Evolutionary conservation across 306 rosid species (phyloP).

Genomic region (Geum urbanum): DNA sequence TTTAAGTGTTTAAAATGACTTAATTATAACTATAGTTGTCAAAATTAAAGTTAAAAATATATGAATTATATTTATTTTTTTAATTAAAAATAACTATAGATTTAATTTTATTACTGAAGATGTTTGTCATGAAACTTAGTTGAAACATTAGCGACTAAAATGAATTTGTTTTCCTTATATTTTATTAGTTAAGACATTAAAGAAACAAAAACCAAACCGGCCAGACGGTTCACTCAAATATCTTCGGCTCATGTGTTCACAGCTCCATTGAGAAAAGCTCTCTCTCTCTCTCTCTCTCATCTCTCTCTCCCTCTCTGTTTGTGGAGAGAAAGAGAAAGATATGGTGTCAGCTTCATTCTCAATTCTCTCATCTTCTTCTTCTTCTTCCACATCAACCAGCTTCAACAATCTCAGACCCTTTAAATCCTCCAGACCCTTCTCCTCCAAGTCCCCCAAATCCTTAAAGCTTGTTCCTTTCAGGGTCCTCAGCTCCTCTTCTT

Average conservation of each 20-base stretch:
- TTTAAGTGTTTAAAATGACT: too few species aligned
- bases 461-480: constrained; percentile 23
- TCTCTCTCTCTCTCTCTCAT: constrained; percentile 25
- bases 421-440: constrained; percentile 21
- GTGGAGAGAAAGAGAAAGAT: constrained; percentile 11
- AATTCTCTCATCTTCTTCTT: constrained; percentile 39
- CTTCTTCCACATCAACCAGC: constrained; percentile 34
- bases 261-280: constrained; percentile 12
- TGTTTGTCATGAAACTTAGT: too few species aligned
- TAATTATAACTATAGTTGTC: too few species aligned
- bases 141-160: too few species aligned
- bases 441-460: constrained; percentile 25
- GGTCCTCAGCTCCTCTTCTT: constrained; percentile 23
- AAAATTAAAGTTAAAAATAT: too few species aligned
- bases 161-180: too few species aligned
- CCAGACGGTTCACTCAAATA: neutral
- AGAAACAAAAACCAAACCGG: neutral
- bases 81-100: too few species aligned
- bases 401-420: constrained; percentile 32
- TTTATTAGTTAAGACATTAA: neutral
- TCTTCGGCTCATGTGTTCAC: neutral
- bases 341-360: constrained; percentile 58
- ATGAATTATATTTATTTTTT: too few species aligned
- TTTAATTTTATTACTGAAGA: too few species aligned
- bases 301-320: constrained; percentile 8